A percentile compares a stretch with the other conserved stretches of the same genome.
Conservation (phyloP, 129 eudicot genomes). For the Glebionis coronaria region DNA sequence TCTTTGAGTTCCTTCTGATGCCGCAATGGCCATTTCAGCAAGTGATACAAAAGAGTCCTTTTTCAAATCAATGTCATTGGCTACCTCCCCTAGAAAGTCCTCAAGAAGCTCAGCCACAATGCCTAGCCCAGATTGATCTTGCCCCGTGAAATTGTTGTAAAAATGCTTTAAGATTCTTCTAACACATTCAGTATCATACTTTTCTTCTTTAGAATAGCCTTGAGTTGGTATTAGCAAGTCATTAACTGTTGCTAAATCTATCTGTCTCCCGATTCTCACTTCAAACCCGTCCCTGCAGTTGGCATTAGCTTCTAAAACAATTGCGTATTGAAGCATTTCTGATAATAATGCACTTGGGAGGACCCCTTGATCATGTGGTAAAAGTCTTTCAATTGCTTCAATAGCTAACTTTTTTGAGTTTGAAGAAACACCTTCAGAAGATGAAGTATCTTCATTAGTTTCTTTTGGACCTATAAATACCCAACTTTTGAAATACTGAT, state of each 20-base stretch:
- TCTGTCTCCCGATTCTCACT: constrained; percentile 50
- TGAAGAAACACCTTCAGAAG: constrained; percentile 27
- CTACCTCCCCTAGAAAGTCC: constrained; percentile 48
- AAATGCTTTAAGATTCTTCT: constrained; percentile 56
- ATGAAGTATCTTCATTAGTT: constrained; percentile 26
- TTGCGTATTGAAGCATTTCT: constrained; percentile 53
- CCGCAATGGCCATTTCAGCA: constrained; percentile 50
- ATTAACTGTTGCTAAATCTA: constrained; percentile 46
- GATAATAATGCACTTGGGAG: constrained; percentile 41
- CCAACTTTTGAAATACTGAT: constrained; percentile 46
- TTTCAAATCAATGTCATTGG: constrained; percentile 47
- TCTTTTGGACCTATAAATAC: constrained; percentile 21
- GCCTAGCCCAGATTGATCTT: constrained; percentile 22
- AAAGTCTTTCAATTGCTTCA: constrained; percentile 51
- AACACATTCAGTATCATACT: constrained; percentile 51
- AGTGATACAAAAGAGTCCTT: constrained; percentile 38
- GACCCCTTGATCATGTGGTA: constrained; percentile 46
- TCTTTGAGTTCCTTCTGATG: constrained; percentile 35
- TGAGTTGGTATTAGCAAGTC: constrained; percentile 57
- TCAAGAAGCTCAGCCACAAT: constrained; percentile 62
- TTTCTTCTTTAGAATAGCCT: constrained; percentile 51
- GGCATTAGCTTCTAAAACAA: constrained; percentile 30
- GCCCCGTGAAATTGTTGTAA: constrained; percentile 30
- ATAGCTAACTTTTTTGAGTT: constrained; percentile 41
- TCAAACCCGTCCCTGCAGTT: constrained; percentile 54